phyloP scores from a whole-genome alignment of 192 early-diverging fungal genomes.

The Gaertneriomyces sp. region DNA sequence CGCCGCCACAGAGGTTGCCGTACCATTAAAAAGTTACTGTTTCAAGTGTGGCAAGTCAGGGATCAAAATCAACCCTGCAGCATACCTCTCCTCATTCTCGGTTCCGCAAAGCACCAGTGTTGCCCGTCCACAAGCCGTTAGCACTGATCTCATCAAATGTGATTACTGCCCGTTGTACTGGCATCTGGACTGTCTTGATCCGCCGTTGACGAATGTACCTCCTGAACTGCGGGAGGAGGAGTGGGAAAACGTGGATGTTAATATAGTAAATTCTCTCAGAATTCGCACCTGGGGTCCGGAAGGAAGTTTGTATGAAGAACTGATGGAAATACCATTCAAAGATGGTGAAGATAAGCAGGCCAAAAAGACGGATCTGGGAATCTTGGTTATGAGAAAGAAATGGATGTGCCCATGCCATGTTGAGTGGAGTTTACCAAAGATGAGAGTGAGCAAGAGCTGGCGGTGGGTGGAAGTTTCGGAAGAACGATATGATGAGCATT shows the following conservation, averaged over 20 bases:
- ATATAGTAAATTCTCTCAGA: background rate
- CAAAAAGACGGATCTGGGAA: slow-evolving; percentile 8
- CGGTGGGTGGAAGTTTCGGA: slow-evolving; percentile 19
- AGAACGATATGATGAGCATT: too few relatives aligned
- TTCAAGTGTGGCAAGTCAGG: slow-evolving; percentile 28
- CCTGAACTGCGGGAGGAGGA: slow-evolving; percentile 24
- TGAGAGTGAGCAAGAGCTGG: slow-evolving; percentile 10
- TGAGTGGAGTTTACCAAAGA: slow-evolving; percentile 38
- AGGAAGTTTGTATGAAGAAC: slow-evolving; percentile 2
- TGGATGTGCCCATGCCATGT: slow-evolving; percentile 61
- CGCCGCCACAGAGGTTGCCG: background rate
- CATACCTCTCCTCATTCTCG: slow-evolving; percentile 26
- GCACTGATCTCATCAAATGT: slow-evolving; percentile 45
- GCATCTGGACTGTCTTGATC: slow-evolving; percentile 53
- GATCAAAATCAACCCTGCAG: background rate
- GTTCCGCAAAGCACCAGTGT: slow-evolving; percentile 11
- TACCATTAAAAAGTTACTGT: slow-evolving; percentile 16
- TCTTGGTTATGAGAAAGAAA: slow-evolving; percentile 32
- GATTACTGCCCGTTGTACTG: slow-evolving; percentile 50
- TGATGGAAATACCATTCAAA: background rate
- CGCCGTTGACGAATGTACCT: slow-evolving; percentile 41
- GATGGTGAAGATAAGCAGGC: slow-evolving; percentile 7
- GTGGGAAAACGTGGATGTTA: slow-evolving; percentile 23
- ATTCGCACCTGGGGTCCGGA: slow-evolving; percentile 19
- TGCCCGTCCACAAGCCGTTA: slow-evolving; percentile 18